Base-by-base conservation (phyloP, 208 protist genomes). In the Crithidia bombi region DNA sequence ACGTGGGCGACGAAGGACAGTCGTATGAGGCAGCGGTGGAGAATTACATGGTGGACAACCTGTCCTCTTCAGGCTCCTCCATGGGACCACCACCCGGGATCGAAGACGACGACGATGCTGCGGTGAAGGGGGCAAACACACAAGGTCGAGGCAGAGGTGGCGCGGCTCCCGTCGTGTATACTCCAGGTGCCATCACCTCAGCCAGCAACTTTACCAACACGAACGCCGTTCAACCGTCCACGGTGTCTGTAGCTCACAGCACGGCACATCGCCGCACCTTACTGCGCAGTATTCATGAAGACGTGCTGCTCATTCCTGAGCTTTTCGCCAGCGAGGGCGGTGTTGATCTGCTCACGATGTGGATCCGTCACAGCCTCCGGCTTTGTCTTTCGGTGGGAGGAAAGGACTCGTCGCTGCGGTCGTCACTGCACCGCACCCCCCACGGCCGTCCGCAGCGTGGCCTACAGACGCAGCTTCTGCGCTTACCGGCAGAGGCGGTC, bases 271-370 rank as follows among this genome's bases (percentile, higher is more conserved):
- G n/a, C 5, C 39, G 25, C 41, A 61, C 43, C 15, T 39, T 64
- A 12, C 52, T 68, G 69, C 26, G 69, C 51, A 63, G 69, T 44
- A 49, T 63, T 23, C 59, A 62, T 32, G 55, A 64, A 1, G 39
- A 56, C 1, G 69, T 64, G 21, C 46, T 75, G 23, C 52, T 64
- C 69, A 70, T 76, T 15, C 63, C 70, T 2, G 32, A 70, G 11
- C 25, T 76, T n/a, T 76, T 76, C 17, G 70, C 70, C 43, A 57
- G 46, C n/a, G 46, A 69, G 28, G 63, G 70, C 21, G 70, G 70
- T 1, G 30, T 76, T 9, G 56, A 59, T n/a, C 23, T 64, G 36
- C 55, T 76, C 23, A 62, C 61, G 46, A 43, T 33, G 55, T 76
- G 70, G 70, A 61, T 76, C 6, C 70, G 63, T 23, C 63, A 76